Conservation (phyloP, 1,284 basidiomycete species). For the Rhodotorula mucilaginosa region DNA sequence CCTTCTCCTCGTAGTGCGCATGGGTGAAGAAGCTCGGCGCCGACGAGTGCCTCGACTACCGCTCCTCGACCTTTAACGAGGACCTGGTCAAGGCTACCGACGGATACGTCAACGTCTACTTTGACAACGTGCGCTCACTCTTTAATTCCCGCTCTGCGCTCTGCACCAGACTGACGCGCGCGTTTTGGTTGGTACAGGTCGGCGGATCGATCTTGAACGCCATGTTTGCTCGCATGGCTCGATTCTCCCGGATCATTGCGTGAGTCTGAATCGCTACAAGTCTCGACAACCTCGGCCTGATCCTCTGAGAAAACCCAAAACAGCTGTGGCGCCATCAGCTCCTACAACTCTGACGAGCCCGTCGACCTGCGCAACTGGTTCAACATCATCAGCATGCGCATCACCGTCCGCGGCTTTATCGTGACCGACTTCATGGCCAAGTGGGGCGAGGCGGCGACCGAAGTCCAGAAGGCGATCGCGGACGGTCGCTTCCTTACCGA, state of each 20-base stretch:
- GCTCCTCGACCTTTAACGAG: constrained; percentile 44
- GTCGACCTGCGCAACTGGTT: constrained; percentile 27
- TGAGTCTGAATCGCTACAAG: neutral
- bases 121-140: too few relatives aligned
- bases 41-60: constrained; percentile 62
- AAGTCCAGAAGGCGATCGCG: constrained; percentile 12
- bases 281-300: neutral
- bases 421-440: constrained; percentile 5
- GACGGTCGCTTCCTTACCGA: constrained; percentile 11
- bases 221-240: constrained; percentile 23
- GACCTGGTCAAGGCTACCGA: constrained; percentile 53
- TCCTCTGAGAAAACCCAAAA: neutral
- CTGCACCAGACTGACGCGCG: too few relatives aligned
- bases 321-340: constrained; percentile 15
- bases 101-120: constrained; percentile 39
- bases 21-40: constrained; percentile 54
- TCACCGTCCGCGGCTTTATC: constrained; percentile 20
- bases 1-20: constrained; percentile 31
- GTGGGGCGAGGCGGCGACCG: constrained; percentile 9
- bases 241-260: constrained; percentile 18
- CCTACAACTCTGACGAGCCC: neutral
- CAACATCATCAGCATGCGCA: constrained; percentile 19
- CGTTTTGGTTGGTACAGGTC: neutral
- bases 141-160: too few relatives aligned
- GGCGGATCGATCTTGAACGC: constrained; percentile 18